Evolutionary conservation across 208 protist genomes (phyloP), one percentile per base, ranked within the genome.

Genomic region (Wallacemonas sp.): DNA sequence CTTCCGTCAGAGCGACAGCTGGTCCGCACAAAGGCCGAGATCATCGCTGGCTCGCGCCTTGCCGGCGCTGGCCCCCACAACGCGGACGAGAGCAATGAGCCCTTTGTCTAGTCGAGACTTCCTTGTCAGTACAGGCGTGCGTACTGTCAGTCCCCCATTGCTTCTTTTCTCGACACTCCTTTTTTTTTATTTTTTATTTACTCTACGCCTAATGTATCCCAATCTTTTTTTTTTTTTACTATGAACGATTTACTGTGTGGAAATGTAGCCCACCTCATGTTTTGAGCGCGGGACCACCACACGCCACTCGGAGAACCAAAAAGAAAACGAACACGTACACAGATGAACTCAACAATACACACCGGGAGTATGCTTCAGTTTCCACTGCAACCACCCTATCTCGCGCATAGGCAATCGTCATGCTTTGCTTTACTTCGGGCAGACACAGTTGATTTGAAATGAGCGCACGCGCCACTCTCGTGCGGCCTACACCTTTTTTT

Each of bases 1-100:
- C 36, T 82, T 12, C 77, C 77, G 18, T 70, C 67, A 1, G 77
- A 82, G 36, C 25, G 64, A 44, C 44, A 38, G 4, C 54, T 57
- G 26, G 64, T 82, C 12, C 61, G 61, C 25, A 23, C 8, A 23
- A 55, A 55, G 18, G 46, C 55, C 31, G 38, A 29, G 50, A 63
- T 64, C 11, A 55, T 55, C 22, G 48, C 48, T 20, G 52, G 66
- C 3, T 29, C 31, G 42, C 74, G 74, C 26, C 54, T 67, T 8
- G 45, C 23, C 33, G 69, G 57, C 26, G 22, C 48, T 33, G 25
- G 22, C 26, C 25, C 16, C 10, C 16, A 22, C 3, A 23, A 7
- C n/a, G 25, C n/a, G 5, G 48, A 55, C 48, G 48, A 55, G 26
- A 7, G 4, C 3, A 10, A 55, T 23, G 48, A 5, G 23, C 48